Evolutionary conservation across 192 early-diverging fungal species (phyloP), one percentile per base, ranked within the genome.

Genomic region (Gonapodya sp.): DNA sequence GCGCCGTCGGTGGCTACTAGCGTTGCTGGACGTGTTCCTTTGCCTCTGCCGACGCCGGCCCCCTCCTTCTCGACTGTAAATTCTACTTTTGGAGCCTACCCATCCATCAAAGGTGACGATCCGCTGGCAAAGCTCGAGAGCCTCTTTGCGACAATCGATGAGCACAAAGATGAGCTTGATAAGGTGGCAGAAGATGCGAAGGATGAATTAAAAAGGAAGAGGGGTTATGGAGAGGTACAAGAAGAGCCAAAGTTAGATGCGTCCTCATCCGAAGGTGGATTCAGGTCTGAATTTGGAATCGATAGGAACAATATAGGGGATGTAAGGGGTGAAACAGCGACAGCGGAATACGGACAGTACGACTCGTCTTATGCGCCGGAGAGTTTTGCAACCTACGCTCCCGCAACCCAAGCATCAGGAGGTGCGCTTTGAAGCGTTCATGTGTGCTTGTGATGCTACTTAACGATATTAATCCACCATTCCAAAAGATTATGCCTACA

Each of bases 281-380:
- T 64, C 46, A 64, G 46, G 46, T 64, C 75, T 31, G 75, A 77
- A 31, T 18, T 77, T 77, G 75, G 75, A 77, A 18, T 18, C 75
- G 75, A 34, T 24, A 24, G 8, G 46, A 16, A 64, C 46, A 64
- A 24, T 8, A 64, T 24, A 8, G 46, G 24, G n/a, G n/a, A n/a
- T n/a, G n/a, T n/a, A n/a, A n/a, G n/a, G n/a, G n/a, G n/a, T n/a
- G n/a, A n/a, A n/a, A n/a, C n/a, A n/a, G n/a, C n/a, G n/a, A n/a
- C n/a, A n/a, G n/a, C n/a, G n/a, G n/a, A n/a, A n/a, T n/a, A n/a
- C n/a, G n/a, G n/a, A n/a, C n/a, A n/a, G n/a, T n/a, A n/a, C n/a
- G n/a, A n/a, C n/a, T n/a, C n/a, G n/a, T n/a, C n/a, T n/a, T n/a
- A n/a, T n/a, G n/a, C n/a, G n/a, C n/a, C n/a, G n/a, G n/a, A n/a